phyloP scores from a whole-genome alignment of 2,329 filamentous ascomycete species.

The Fusarium torulosum region DNA sequence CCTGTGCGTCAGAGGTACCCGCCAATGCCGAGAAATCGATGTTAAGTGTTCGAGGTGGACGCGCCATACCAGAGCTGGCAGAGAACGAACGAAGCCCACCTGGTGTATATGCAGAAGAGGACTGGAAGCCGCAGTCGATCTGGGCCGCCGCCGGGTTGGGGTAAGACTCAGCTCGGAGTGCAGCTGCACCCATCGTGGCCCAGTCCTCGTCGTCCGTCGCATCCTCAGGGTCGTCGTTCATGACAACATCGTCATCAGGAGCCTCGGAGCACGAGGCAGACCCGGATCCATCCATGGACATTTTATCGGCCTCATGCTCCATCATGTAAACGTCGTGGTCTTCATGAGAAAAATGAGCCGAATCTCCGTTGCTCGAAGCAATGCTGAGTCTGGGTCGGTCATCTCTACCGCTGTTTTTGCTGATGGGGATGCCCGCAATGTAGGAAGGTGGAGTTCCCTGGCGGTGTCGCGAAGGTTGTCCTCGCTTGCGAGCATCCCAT shows the following conservation, averaged over 20 bases:
- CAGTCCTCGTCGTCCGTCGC: slow-evolving; percentile 97
- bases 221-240: slow-evolving; percentile 84
- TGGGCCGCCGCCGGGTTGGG: slow-evolving; percentile 67
- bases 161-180: slow-evolving; percentile 78
- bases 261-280: slow-evolving; percentile 84
- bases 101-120: slow-evolving; percentile 63
- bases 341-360: slow-evolving; percentile 80
- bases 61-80: slow-evolving; percentile 65
- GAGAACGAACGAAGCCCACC: slow-evolving; percentile 64
- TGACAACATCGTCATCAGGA: slow-evolving; percentile 72
- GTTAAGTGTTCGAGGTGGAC: slow-evolving; percentile 63
- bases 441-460: slow-evolving; percentile 58
- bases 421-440: slow-evolving; percentile 69
- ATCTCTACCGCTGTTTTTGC: slow-evolving; percentile 58
- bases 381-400: slow-evolving; percentile 64
- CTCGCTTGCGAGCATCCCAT: slow-evolving; percentile 87
- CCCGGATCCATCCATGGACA: slow-evolving; percentile 82
- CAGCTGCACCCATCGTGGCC: slow-evolving; percentile 88
- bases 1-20: slow-evolving; percentile 73
- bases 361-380: slow-evolving; percentile 75
- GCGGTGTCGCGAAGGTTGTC: slow-evolving; percentile 66
- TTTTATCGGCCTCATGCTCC: slow-evolving; percentile 91
- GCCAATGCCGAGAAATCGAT: slow-evolving; percentile 66
- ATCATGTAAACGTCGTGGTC: slow-evolving; percentile 74
- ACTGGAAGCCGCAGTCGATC: slow-evolving; percentile 59